These are phyloP conservation scores for Viola odorata DNA, from an alignment of 345 rosid genomes.

Conservation along the genomic window DNA sequence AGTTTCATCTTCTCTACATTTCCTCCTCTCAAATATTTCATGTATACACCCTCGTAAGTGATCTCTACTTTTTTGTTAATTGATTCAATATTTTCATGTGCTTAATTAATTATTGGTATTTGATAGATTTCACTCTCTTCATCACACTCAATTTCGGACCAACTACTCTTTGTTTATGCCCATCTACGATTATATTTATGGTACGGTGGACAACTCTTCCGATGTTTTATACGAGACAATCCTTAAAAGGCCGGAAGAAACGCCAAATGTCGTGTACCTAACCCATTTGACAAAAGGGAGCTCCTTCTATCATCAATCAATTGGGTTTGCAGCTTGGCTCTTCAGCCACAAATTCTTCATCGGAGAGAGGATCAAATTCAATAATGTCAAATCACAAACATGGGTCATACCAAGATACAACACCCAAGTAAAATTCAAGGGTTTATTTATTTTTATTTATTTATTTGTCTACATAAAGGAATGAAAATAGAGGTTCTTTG, in stretches of 20 bases:
- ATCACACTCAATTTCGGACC: constrained; percentile 26
- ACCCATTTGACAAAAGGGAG: constrained; percentile 57
- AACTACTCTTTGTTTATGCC: constrained; percentile 29
- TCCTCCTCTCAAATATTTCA: constrained; percentile 65
- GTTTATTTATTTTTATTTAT: background rate
- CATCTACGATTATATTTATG: constrained; percentile 20
- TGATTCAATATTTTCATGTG: background rate
- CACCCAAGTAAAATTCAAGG: constrained; percentile 36
- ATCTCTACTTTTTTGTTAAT: background rate
- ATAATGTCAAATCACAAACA: constrained; percentile 47
- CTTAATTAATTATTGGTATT: background rate
- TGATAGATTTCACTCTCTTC: constrained; percentile 25
- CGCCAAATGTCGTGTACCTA: constrained; percentile 54
- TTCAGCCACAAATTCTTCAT: constrained; percentile 39
- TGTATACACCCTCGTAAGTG: constrained; percentile 70
- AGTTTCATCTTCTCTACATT: constrained; percentile 42
- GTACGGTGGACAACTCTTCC: constrained; percentile 13
- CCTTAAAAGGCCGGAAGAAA: constrained; percentile 35
- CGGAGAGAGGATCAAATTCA: constrained; percentile 44
- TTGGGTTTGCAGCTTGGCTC: constrained; percentile 57
- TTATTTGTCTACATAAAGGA: no score
- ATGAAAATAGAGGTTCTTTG: no score
- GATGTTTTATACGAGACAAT: constrained; percentile 11
- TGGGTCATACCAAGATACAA: constrained; percentile 70
- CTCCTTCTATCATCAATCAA: constrained; percentile 53